Base-by-base conservation (phyloP, 1,284 basidiomycete genomes). In the Cryptococcus wingfieldii region DNA sequence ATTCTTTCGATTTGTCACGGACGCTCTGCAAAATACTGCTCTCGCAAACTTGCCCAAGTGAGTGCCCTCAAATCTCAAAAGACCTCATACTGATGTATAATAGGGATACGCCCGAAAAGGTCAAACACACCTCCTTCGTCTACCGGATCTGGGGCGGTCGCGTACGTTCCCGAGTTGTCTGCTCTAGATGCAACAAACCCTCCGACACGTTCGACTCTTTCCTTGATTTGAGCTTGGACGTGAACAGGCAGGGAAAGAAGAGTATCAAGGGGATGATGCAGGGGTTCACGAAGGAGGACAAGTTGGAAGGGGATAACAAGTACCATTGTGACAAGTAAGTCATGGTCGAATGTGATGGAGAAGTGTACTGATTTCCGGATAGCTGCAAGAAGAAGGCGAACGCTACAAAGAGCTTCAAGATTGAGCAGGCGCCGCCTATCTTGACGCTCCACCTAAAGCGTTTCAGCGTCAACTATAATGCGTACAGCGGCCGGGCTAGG, bases 191-290 rank as follows among this genome's bases (percentile, higher is more conserved):
- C 76, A 80, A 82, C 9, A 79, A 94, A 77, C 88, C 91, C 69
- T 94, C 90, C 71, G 96, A 99, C 78, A 99, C 96, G 1, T 96
- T 92, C 70, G 96, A 99, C 80, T 86, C 87, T 63, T 89, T 96
- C 71, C 82, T 98, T 61, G 95, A 98, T 75, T 81, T 99, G 50
- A 93, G 89, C 71, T 79, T 97, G 55, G 93, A 97, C 74, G 87
- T 97, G 2, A 60, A 62, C 54, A 81, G 83, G 58, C 83, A 82
- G 9, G 55, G 64, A 45, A 81, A 82, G 47, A 79, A 80, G 53
- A 82, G 80, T 3, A 69, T 98, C 46, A 83, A 81, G 67, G 85
- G 88, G 18, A 92, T 93, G 10, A 79, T 99, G 61, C 82, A 83
- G 42, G 87, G 85, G 61, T 98, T 97, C 68, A 84, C 89, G 19